Evolutionary conservation across 2,329 filamentous ascomycete genomes (phyloP).

Genomic region (Fusarium metavorans): DNA sequence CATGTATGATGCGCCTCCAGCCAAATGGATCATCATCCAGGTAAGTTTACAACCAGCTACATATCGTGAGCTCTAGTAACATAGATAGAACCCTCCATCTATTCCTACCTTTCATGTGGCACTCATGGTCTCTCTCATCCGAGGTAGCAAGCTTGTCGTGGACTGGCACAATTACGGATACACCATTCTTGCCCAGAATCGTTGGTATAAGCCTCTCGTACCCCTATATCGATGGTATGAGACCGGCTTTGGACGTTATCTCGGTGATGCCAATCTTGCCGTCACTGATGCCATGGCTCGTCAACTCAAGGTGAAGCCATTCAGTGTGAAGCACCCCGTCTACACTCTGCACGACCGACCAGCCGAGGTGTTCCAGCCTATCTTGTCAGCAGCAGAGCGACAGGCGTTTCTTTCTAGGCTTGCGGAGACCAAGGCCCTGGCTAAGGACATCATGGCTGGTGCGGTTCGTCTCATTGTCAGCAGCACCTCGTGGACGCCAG

Average conservation of each 20-base stretch:
- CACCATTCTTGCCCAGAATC: constrained; percentile 81
- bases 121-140: constrained; percentile 76
- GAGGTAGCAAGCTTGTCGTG: constrained; percentile 85
- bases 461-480: constrained; percentile 81
- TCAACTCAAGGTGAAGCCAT: constrained; percentile 73
- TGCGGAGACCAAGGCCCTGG: constrained; percentile 71
- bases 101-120: constrained; percentile 90
- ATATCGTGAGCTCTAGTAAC: constrained; percentile 1
- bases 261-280: constrained; percentile 80
- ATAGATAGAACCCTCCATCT: constrained; percentile 85
- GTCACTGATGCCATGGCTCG: constrained; percentile 91
- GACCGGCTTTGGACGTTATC: constrained; percentile 73
- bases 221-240: constrained; percentile 83
- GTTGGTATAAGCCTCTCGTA: constrained; percentile 79
- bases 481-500: constrained; percentile 96
- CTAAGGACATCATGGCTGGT: constrained; percentile 68
- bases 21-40: constrained; percentile 88
- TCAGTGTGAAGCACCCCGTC: constrained; percentile 73
- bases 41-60: constrained; percentile 52
- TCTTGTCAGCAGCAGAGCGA: constrained; percentile 61
- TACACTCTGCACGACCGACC: constrained; percentile 88
- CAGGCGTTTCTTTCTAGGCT: constrained; percentile 73
- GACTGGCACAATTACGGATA: constrained; percentile 99
- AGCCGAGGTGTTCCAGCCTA: constrained; percentile 82
- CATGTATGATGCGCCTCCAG: constrained; percentile 78